Percentiles rank a stretch among this genome's conserved stretches.
These are phyloP conservation scores for Ceratobasidium sp. DNA, from an alignment of 1,284 basidiomycete species.

Conservation along the genomic window DNA sequence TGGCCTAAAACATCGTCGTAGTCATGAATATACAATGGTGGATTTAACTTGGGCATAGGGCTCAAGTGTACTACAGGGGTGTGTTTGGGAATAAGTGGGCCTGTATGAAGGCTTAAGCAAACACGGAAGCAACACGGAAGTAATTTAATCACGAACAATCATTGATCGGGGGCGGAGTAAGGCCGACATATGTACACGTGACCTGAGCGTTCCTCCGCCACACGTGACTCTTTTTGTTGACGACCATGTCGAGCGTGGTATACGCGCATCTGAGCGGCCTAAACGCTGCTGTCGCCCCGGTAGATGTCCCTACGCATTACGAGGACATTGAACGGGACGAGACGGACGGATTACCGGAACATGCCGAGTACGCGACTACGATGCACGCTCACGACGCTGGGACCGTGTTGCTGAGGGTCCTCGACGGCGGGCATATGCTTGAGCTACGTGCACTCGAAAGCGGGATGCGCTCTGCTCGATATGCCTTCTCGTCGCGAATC, in stretches of 20 bases:
- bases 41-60: background rate
- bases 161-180: slow-evolving; percentile 12
- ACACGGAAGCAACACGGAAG: background rate
- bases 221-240: slow-evolving; percentile 39
- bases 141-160: background rate
- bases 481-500: slow-evolving; percentile 82
- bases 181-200: slow-evolving; percentile 14
- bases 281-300: slow-evolving; percentile 1
- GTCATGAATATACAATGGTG: slow-evolving; percentile 51
- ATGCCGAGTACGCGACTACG: slow-evolving; percentile 44
- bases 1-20: slow-evolving; percentile 43
- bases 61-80: too few species aligned
- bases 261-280: slow-evolving; percentile 43
- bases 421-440: slow-evolving; percentile 79
- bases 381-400: slow-evolving; percentile 44
- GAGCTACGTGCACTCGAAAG: slow-evolving; percentile 81
- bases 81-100: too few species aligned
- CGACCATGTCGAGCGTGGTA: slow-evolving; percentile 44
- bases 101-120: too few species aligned
- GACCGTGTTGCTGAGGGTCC: slow-evolving; percentile 74
- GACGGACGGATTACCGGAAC: slow-evolving; percentile 14
- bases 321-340: slow-evolving; percentile 32
- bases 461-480: slow-evolving; percentile 73
- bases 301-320: slow-evolving; percentile 25
- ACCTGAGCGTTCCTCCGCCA: background rate